Evolutionary conservation across 208 protist species (phyloP).

Genomic region (Strigomonas galati): DNA sequence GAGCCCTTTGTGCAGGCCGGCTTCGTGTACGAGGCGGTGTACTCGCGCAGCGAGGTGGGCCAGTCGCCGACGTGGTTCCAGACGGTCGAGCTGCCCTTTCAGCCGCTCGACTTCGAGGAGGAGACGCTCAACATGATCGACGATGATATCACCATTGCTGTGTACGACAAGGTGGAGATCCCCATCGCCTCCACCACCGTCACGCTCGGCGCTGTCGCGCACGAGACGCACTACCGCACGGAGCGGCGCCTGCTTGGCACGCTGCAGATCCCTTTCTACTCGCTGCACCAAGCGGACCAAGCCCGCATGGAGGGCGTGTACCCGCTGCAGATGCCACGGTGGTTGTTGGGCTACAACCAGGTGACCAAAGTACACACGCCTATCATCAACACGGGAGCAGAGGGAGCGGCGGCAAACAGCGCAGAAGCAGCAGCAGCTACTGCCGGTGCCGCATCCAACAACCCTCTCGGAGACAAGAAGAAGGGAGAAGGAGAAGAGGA

Average conservation of each 20-base stretch:
- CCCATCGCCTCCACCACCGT: conserved; percentile 40
- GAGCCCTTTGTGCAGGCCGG: conserved; percentile 71
- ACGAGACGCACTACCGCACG: conserved; percentile 83
- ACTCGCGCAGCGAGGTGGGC: conserved; percentile 67
- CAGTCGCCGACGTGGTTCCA: conserved; percentile 78
- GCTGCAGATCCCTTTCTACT: conserved; percentile 72
- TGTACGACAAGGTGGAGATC: conserved; percentile 85
- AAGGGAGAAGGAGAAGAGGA: not conserved
- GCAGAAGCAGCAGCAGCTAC: not conserved
- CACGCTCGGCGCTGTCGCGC: conserved; percentile 45
- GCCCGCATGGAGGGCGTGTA: conserved; percentile 75
- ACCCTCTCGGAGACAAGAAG: conserved; percentile 15
- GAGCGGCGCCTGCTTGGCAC: conserved; percentile 77
- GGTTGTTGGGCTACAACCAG: conserved; percentile 67
- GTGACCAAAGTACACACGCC: not conserved
- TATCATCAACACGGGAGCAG: not conserved
- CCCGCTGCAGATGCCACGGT: conserved; percentile 58
- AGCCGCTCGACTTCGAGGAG: conserved; percentile 79
- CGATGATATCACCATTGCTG: conserved; percentile 67
- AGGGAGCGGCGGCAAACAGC: not conserved
- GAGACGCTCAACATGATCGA: conserved; percentile 84
- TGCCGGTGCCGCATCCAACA: not conserved
- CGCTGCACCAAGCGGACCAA: conserved; percentile 60
- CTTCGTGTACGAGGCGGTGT: conserved; percentile 73
- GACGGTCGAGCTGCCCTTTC: conserved; percentile 74